A percentile compares a stretch with the other conserved stretches of the same genome.
Evolutionary conservation across 2,329 filamentous ascomycete genomes (phyloP).

Genomic region (Drechmeria coniospora): DNA sequence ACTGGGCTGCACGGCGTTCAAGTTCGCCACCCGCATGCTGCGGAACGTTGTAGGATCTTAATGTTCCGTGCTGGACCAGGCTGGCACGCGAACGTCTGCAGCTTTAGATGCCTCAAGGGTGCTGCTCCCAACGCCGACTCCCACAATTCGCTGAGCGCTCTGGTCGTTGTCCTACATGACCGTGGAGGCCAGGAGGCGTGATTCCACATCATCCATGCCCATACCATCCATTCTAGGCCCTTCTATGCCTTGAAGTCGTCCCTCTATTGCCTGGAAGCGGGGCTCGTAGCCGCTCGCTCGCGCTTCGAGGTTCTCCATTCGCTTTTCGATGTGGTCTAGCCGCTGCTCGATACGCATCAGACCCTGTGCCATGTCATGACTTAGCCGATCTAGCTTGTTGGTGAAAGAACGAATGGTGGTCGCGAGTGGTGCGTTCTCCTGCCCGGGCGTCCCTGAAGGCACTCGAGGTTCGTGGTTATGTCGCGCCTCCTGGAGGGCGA

Average conservation of each 20-base stretch:
- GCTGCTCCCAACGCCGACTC: background rate
- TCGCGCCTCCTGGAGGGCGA: conserved; percentile 41
- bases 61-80: too few relatives aligned
- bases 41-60: too few relatives aligned
- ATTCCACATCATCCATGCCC: conserved; percentile 29
- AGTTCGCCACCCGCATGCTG: too few relatives aligned
- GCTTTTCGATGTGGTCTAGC: conserved; percentile 36
- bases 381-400: conserved; percentile 44
- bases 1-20: too few relatives aligned
- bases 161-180: conserved; percentile 21
- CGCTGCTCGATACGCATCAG: conserved; percentile 34
- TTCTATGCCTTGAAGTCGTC: conserved; percentile 25
- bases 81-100: too few relatives aligned
- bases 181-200: conserved; percentile 25
- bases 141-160: background rate
- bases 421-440: conserved; percentile 41
- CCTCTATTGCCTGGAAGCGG: conserved; percentile 28
- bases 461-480: conserved; percentile 47
- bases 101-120: too few relatives aligned
- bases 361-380: conserved; percentile 38
- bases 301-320: conserved; percentile 37
- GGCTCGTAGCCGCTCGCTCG: conserved; percentile 26
- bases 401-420: conserved; percentile 42
- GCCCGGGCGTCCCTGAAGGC: conserved; percentile 35
- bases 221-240: conserved; percentile 25